Evolutionary conservation across 371 early-diverging fungal species (phyloP), one percentile per base, ranked within the genome.

Genomic region (Dichotomocladium elegans): DNA sequence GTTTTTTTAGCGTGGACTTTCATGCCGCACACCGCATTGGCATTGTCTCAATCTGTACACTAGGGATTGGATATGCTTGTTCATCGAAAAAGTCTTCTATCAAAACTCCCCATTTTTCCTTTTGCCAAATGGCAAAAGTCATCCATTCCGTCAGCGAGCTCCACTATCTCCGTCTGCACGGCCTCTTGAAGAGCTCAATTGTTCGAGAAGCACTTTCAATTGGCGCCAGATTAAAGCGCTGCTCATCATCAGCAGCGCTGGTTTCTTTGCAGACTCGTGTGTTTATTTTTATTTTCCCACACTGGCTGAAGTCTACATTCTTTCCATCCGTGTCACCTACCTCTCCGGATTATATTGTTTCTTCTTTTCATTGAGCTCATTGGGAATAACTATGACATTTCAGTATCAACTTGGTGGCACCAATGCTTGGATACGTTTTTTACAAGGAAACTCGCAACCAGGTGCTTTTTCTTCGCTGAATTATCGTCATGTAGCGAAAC

Each of bases 321-420:
- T 8, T 34, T 4, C 35, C 24, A 8, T 25, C 28, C 4, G n/a
- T n/a, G n/a, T n/a, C n/a, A n/a, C n/a, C n/a, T n/a, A n/a, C n/a
- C n/a, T n/a, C n/a, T n/a, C n/a, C n/a, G n/a, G n/a, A n/a, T n/a
- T n/a, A n/a, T n/a, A n/a, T n/a, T n/a, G n/a, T n/a, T n/a, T n/a
- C n/a, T n/a, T n/a, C n/a, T n/a, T n/a, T n/a, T n/a, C n/a, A n/a
- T n/a, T n/a, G n/a, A n/a, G 27, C 40, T 34, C 0, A 40, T 8
- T 22, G 22, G 11, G 10, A 29, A 30, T 37, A 60, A 56, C 19
- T 61, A 64, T 25, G 83, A 88, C 59, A 75, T 82, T 47, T 86
- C 59, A 76, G 83, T 44, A 89, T 90, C 61, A 83, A 83, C 59
- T 60, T 89, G 55, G 85, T 83, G 48, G 72, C 88, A 1, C 84